Evolutionary conservation across 2,329 filamentous ascomycete genomes (phyloP).

Genomic region (Xylaria polymorpha): DNA sequence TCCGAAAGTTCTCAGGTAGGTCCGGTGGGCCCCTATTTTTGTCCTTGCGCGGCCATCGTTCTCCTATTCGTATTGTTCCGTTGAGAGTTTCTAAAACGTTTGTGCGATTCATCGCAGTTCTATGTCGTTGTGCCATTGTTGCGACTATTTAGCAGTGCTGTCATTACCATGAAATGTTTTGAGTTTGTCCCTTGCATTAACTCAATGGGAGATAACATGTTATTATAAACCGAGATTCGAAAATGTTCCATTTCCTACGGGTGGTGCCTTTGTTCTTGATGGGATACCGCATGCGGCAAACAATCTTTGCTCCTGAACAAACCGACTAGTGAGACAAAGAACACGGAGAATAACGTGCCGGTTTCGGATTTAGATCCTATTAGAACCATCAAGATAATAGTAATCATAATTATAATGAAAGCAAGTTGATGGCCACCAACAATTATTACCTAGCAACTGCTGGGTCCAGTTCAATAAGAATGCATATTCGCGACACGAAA

Average conservation of each 20-base stretch:
- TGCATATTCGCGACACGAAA: no score
- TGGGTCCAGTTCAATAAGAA: no score
- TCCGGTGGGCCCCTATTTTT: constrained; percentile 16
- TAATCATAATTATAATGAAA: not conserved
- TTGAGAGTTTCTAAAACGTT: constrained; percentile 5
- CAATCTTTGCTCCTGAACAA: not conserved
- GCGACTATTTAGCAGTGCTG: constrained; percentile 7
- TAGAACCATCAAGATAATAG: not conserved
- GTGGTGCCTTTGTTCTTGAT: constrained; percentile 11
- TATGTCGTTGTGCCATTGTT: constrained; percentile 1
- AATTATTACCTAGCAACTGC: no score
- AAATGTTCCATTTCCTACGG: not conserved
- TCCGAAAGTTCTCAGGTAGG: constrained; percentile 7
- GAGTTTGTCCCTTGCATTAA: not conserved
- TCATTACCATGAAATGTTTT: not conserved
- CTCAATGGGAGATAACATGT: not conserved
- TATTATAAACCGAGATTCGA: not conserved
- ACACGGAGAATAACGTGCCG: not conserved
- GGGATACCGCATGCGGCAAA: constrained; percentile 20
- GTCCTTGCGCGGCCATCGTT: constrained; percentile 28
- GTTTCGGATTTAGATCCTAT: constrained; percentile 3
- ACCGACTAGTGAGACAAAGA: not conserved
- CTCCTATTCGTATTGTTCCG: not conserved
- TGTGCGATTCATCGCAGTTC: constrained; percentile 10
- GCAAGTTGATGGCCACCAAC: no score